Evolutionary conservation across 164 flowering plant genomes (phyloP).

Genomic region (Hamamelis virginiana): DNA sequence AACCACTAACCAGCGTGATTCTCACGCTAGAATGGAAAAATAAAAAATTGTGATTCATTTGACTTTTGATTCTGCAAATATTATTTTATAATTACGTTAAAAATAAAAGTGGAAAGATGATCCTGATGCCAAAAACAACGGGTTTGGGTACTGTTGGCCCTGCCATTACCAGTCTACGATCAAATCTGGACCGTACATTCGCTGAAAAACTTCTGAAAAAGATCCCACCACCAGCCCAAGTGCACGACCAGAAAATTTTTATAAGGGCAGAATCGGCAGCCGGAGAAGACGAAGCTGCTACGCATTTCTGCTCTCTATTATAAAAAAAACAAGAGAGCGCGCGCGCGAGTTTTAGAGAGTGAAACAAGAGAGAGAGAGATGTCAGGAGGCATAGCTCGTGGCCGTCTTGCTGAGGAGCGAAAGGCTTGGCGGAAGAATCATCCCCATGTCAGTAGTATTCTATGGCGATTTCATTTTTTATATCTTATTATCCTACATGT

Average conservation of each 20-base stretch:
- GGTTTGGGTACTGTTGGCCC: not conserved
- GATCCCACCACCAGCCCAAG: not conserved
- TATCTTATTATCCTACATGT: not conserved
- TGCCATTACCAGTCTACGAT: not conserved
- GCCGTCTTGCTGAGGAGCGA: conserved; percentile 71
- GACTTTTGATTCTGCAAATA: conserved; percentile 3
- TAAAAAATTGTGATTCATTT: conserved; percentile 5
- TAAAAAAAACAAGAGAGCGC: not conserved
- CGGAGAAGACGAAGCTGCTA: not conserved
- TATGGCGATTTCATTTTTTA: not conserved
- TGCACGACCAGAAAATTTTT: not conserved
- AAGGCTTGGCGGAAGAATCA: conserved; percentile 73
- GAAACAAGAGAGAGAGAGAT: conserved; percentile 22
- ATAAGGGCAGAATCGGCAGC: not conserved
- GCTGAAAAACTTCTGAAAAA: not conserved
- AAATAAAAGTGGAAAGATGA: not conserved
- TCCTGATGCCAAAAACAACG: not conserved
- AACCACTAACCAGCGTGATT: conserved; percentile 26
- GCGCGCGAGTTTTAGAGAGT: conserved; percentile 5
- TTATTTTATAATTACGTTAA: not conserved
- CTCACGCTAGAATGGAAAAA: conserved; percentile 24
- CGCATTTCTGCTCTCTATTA: not conserved
- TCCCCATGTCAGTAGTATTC: conserved; percentile 48
- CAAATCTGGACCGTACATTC: conserved; percentile 7
- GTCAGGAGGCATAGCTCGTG: conserved; percentile 74